phyloP scores from a whole-genome alignment of 2,329 filamentous ascomycete genomes.

The Pseudocercospora crystallina region DNA sequence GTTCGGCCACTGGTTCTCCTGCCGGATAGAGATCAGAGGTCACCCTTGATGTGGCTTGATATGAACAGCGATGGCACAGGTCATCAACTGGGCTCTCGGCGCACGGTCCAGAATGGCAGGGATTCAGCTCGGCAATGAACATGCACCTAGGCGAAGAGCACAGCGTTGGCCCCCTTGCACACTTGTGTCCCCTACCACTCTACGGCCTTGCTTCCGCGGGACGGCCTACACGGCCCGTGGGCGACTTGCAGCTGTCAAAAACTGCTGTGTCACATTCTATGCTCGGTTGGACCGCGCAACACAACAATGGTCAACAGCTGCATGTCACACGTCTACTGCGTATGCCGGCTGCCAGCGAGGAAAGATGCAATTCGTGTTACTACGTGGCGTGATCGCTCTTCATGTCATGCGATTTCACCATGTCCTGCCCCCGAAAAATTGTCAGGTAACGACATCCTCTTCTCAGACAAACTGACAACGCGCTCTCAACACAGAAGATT shows the following conservation, averaged over 20 bases:
- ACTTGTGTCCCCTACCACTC: conserved; percentile 7
- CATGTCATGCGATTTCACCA: too few relatives aligned
- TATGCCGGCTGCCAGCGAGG: conserved; percentile 2
- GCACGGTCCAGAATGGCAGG: too few relatives aligned
- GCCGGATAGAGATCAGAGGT: too few relatives aligned
- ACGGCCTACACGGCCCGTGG: conserved; percentile 15
- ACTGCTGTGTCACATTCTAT: conserved; percentile 11
- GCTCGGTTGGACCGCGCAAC: neutral
- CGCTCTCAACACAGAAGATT: too few relatives aligned
- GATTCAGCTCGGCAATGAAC: too few relatives aligned
- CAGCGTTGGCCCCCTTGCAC: conserved; percentile 3
- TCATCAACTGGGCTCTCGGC: too few relatives aligned
- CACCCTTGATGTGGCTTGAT: too few relatives aligned
- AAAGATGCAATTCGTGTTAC: neutral
- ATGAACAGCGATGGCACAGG: too few relatives aligned
- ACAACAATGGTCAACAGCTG: conserved; percentile 3
- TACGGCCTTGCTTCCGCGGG: conserved; percentile 13
- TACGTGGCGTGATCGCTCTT: neutral
- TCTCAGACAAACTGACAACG: too few relatives aligned
- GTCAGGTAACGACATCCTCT: too few relatives aligned
- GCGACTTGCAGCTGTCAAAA: conserved; percentile 18
- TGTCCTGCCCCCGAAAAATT: too few relatives aligned
- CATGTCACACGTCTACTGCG: conserved; percentile 7
- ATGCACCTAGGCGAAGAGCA: conserved; percentile 8
- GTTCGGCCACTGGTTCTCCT: too few relatives aligned